A percentile compares a stretch with the other conserved stretches of the same genome.
Evolutionary conservation across 257 asterid genomes (phyloP).

Genomic region (Fraxinus americana): DNA sequence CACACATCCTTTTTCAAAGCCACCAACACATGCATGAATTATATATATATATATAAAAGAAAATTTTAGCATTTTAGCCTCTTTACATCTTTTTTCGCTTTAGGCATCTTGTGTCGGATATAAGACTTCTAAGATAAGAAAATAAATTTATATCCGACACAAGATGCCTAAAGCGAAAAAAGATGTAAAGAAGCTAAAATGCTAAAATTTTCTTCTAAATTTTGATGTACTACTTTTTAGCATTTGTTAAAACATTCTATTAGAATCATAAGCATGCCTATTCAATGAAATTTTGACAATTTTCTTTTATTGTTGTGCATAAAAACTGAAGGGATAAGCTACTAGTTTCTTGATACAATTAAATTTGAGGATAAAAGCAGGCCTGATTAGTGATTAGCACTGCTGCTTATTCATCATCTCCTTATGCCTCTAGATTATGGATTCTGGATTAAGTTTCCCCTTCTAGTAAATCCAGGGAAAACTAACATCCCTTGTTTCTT

Average conservation of each 20-base stretch:
- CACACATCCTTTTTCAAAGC: background rate
- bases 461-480: background rate
- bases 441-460: constrained; percentile 4
- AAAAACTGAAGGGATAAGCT: constrained; percentile 9
- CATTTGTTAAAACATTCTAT: constrained; percentile 12
- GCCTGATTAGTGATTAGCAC: constrained; percentile 11
- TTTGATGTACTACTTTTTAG: background rate
- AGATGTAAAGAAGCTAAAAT: background rate
- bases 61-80: background rate
- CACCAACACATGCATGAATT: background rate
- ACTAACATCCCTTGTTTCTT: background rate
- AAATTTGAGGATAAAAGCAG: constrained; percentile 4
- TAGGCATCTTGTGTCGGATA: background rate
- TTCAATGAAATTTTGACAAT: background rate
- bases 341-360: background rate
- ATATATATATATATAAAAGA: background rate
- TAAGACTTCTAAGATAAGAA: no score
- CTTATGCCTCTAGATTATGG: constrained; percentile 13
- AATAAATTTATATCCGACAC: no score
- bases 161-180: background rate
- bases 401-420: constrained; percentile 3
- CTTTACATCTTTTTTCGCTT: background rate
- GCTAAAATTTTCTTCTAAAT: background rate
- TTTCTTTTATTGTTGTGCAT: background rate
- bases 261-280: constrained; percentile 3